These are phyloP conservation scores for Fusarium sp. DNA, from an alignment of 2,329 filamentous ascomycete genomes.

Conservation along the genomic window DNA sequence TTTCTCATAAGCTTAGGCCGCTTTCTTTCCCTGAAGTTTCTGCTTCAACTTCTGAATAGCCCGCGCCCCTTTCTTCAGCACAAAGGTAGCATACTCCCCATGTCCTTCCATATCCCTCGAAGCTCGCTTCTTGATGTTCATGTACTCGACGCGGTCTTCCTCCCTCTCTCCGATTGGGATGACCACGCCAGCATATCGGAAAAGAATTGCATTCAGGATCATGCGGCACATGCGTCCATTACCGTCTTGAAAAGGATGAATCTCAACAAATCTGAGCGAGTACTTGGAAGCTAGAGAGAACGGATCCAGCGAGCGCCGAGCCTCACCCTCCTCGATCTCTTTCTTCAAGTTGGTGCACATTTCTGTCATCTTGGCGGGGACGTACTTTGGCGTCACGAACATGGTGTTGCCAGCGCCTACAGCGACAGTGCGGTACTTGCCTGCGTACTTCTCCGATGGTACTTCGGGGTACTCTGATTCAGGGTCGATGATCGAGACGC, in stretches of 20 bases:
- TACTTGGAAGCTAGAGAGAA: conserved; percentile 47
- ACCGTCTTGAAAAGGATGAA: conserved; percentile 54
- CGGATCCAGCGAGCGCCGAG: conserved; percentile 35
- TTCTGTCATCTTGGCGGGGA: conserved; percentile 43
- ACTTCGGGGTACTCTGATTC: not conserved
- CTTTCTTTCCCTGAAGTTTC: conserved; percentile 29
- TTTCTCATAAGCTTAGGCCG: no score
- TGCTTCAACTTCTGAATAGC: conserved; percentile 37
- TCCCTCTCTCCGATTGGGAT: conserved; percentile 37
- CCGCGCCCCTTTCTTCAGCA: conserved; percentile 24
- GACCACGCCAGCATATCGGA: conserved; percentile 45
- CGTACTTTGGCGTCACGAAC: conserved; percentile 40
- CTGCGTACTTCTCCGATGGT: conserved; percentile 35
- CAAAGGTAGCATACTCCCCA: conserved; percentile 44
- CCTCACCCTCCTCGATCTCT: conserved; percentile 17
- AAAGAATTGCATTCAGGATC: conserved; percentile 50
- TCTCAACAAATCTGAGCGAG: conserved; percentile 48
- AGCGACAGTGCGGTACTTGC: conserved; percentile 35
- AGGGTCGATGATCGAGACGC: not conserved
- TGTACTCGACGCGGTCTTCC: conserved; percentile 35
- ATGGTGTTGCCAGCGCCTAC: conserved; percentile 44
- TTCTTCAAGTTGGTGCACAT: conserved; percentile 38
- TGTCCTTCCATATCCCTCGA: conserved; percentile 41
- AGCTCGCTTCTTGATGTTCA: conserved; percentile 41
- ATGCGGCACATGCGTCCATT: conserved; percentile 53